A percentile compares a stretch with the other conserved stretches of the same genome.
phyloP scores from a whole-genome alignment of 169 alveolate genomes.

The Toxoplasma gondii region DNA sequence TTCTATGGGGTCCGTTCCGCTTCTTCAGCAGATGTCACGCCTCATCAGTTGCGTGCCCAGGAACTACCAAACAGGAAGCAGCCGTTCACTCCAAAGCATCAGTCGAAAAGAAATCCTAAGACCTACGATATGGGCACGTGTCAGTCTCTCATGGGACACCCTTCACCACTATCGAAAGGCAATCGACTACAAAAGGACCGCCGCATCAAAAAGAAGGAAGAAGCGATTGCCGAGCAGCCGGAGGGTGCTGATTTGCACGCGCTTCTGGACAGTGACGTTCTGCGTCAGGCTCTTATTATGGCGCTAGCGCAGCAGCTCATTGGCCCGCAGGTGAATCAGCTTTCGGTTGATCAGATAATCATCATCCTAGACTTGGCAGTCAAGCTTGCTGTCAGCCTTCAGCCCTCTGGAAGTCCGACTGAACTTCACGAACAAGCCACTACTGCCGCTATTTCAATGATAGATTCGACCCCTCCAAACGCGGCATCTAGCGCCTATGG shows the following conservation, averaged over 20 bases:
- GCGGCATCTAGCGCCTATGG: background rate
- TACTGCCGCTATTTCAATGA: background rate
- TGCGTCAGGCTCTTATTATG: slow-evolving; percentile 19
- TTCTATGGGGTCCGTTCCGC: background rate
- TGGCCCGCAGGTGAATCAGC: slow-evolving; percentile 51
- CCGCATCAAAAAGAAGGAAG: slow-evolving; percentile 26
- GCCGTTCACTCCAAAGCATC: slow-evolving; percentile 42
- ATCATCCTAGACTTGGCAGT: slow-evolving; percentile 48
- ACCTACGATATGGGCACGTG: background rate
- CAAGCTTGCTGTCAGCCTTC: slow-evolving; percentile 57
- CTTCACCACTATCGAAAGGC: slow-evolving; percentile 4
- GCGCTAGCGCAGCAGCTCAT: slow-evolving; percentile 61
- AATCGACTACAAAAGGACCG: background rate
- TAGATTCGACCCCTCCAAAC: background rate
- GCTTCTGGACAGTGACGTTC: background rate
- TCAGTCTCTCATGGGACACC: slow-evolving; percentile 36
- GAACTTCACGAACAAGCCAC: slow-evolving; percentile 12
- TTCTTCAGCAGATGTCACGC: slow-evolving; percentile 38
- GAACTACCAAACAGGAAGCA: slow-evolving; percentile 36
- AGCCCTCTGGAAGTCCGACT: background rate
- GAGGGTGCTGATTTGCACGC: background rate
- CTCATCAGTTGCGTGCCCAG: slow-evolving; percentile 49
- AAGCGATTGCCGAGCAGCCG: background rate
- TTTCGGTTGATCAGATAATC: slow-evolving; percentile 48
- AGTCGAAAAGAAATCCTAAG: background rate